Evolutionary conservation across 352 stramenopile genomes (phyloP).

Genomic region (Pythium aristosporum): DNA sequence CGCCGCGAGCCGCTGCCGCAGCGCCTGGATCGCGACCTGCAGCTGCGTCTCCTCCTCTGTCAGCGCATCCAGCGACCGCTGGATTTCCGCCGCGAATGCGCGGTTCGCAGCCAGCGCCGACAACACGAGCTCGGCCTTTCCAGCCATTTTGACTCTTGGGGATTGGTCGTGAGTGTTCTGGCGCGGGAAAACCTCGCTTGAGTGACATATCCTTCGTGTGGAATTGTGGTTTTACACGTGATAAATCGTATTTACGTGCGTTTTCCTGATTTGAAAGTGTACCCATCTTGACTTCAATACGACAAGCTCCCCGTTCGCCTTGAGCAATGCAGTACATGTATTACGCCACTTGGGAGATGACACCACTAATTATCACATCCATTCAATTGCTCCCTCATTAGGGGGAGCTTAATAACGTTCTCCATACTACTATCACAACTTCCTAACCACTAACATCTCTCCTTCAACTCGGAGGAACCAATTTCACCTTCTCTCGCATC

Average conservation of each 20-base stretch:
- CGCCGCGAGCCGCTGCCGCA: constrained; percentile 53
- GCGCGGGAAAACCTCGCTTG: neutral
- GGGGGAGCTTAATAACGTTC: neutral
- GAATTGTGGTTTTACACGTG: neutral
- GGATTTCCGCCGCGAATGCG: constrained; percentile 42
- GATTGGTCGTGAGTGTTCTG: neutral
- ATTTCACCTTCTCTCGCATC: neutral
- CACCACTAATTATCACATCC: neutral
- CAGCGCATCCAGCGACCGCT: constrained; percentile 33
- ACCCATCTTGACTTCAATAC: no score
- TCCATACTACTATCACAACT: constrained; percentile 5
- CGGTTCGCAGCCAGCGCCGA: constrained; percentile 35
- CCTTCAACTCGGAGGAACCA: no score
- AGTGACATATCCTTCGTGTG: constrained; percentile 5
- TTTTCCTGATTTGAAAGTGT: neutral
- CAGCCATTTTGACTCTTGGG: constrained; percentile 11
- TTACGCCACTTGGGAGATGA: no score
- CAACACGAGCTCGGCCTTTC: constrained; percentile 5
- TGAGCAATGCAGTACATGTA: no score
- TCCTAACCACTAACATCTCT: constrained; percentile 4
- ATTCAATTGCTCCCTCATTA: neutral
- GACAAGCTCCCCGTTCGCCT: no score
- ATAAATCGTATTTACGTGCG: neutral
- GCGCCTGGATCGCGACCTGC: constrained; percentile 35
- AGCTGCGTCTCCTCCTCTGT: constrained; percentile 40